Percentiles rank a stretch among this genome's conserved stretches.
phyloP scores from a whole-genome alignment of 495 filamentous ascomycete genomes.

The Penicillium coffeae region DNA sequence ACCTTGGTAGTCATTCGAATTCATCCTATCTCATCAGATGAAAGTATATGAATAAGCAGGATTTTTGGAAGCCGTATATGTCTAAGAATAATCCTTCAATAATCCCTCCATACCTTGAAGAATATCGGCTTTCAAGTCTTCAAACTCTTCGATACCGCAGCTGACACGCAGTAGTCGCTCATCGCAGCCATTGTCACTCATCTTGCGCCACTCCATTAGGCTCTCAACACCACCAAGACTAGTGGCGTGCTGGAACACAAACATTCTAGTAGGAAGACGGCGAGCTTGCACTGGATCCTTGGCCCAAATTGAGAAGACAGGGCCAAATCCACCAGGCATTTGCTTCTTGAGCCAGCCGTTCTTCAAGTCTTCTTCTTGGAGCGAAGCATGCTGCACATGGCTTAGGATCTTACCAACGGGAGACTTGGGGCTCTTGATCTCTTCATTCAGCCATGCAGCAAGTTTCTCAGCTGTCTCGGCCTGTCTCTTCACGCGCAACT shows the following conservation, averaged over 20 bases:
- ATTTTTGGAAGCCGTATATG: too few species aligned
- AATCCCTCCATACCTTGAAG: conserved; percentile 10
- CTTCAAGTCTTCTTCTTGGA: conserved; percentile 54
- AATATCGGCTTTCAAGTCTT: conserved; percentile 15
- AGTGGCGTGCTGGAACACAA: conserved; percentile 88
- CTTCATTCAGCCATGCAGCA: conserved; percentile 62
- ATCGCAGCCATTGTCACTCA: conserved; percentile 42
- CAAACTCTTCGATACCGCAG: conserved; percentile 19
- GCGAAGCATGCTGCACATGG: conserved; percentile 67
- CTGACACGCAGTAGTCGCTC: conserved; percentile 11
- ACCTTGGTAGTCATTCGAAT: too few species aligned
- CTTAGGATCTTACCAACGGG: conserved; percentile 47
- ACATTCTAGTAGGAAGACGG: conserved; percentile 69
- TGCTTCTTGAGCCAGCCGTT: conserved; percentile 71
- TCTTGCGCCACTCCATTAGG: conserved; percentile 65
- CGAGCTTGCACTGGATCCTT: conserved; percentile 56
- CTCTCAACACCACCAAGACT: conserved; percentile 90
- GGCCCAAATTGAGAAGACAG: conserved; percentile 75
- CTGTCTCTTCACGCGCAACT: conserved; percentile 72
- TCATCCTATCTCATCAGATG: too few species aligned
- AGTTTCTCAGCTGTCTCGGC: conserved; percentile 61
- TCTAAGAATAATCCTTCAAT: not conserved
- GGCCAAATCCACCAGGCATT: conserved; percentile 86
- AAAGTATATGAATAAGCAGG: not conserved
- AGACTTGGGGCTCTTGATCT: conserved; percentile 30